Evolutionary conservation across 1,284 basidiomycete species (phyloP), one percentile per base, ranked within the genome.

Genomic region (Apiotrichum montevideense): DNA sequence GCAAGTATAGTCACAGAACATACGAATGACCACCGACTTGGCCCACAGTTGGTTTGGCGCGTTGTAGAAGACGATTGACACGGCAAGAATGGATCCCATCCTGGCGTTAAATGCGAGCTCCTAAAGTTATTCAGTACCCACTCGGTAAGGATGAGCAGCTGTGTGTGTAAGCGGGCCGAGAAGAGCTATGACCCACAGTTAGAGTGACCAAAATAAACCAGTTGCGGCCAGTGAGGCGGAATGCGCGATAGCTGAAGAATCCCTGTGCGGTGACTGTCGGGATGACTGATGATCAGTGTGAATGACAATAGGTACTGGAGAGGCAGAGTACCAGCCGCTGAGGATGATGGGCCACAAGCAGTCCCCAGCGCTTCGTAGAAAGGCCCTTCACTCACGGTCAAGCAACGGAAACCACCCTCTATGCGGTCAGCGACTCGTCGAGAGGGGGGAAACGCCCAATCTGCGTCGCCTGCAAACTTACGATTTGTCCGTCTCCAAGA

Each of bases 231-330:
- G 52, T 62, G 9, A 72, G 61, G 6, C 68, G 59, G 58, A 59
- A 67, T 3, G 65, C 66, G 55, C 67, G 58, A 44, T 69, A 64
- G 13, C 67, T 59, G 53, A 72, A 70, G 61, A 68, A 72, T 14
- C 39, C 46, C 55, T 70, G 70, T 29, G 66, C 56, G 15, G 58
- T 8, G 35, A 37, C 40, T 0, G 50, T 46, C 8, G 46, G 46
- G 34, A 65, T 47, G 49, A 66, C 52, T 3, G 65, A 64, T 41
- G 61, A 61, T 59, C 62, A 65, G 29, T 13, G 40, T 14, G 21
- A 21, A 21, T 21, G 21, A 21, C 21, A 21, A 21, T 21, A 21
- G 21, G 21, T 21, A 21, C 21, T 21, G 21, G 21, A 21, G 21
- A 21, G 21, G 21, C 21, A 21, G 21, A 21, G 21, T 21, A 21